These are phyloP conservation scores for Serendipita sp. DNA, from an alignment of 768 basidiomycete genomes.

Conservation along the genomic window DNA sequence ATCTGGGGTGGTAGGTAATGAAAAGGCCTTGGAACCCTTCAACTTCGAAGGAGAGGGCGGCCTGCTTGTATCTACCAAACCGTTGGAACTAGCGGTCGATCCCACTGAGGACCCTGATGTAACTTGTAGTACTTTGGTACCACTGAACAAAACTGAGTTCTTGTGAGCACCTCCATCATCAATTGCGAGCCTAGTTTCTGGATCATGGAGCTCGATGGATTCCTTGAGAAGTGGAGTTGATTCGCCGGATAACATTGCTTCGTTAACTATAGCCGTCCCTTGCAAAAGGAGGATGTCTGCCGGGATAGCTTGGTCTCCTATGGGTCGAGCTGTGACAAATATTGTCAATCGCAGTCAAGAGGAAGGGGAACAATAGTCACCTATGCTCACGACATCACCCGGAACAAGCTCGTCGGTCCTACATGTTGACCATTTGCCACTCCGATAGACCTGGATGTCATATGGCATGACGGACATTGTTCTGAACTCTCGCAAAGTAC, in stretches of 20 bases:
- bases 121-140: conserved; percentile 92
- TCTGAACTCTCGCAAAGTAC: conserved; percentile 85
- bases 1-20: conserved; percentile 56
- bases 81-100: neutral
- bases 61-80: neutral
- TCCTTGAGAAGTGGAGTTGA: conserved; percentile 95
- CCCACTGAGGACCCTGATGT: conserved; percentile 16
- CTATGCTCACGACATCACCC: conserved; percentile 72
- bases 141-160: conserved; percentile 80
- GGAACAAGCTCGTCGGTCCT: conserved; percentile 81
- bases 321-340: conserved; percentile 32
- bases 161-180: conserved; percentile 59
- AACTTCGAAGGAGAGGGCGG: neutral
- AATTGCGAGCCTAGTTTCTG: conserved; percentile 59
- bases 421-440: conserved; percentile 61
- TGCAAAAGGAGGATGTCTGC: conserved; percentile 86
- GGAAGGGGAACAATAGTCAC: conserved; percentile 28
- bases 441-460: conserved; percentile 64
- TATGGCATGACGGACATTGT: conserved; percentile 93
- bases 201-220: conserved; percentile 71
- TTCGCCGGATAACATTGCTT: conserved; percentile 98
- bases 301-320: conserved; percentile 74
- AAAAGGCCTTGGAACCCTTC: neutral
- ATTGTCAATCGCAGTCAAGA: neutral
- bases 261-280: conserved; percentile 93